phyloP scores from a whole-genome alignment of 352 stramenopile genomes.

The Pythium sp. region DNA sequence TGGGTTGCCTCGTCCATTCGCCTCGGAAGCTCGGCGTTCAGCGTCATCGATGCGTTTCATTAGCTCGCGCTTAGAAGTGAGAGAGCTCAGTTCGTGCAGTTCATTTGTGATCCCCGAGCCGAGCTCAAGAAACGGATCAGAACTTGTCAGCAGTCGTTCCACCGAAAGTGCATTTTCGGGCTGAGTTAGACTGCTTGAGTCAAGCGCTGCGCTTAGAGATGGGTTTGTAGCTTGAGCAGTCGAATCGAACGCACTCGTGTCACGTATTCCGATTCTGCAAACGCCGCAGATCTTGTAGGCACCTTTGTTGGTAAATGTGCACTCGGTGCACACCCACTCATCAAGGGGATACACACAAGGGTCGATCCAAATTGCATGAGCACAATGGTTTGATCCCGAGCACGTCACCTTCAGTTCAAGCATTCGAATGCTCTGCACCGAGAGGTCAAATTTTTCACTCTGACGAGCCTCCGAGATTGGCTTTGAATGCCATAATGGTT shows the following conservation, averaged over 20 bases:
- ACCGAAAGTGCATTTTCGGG: not conserved
- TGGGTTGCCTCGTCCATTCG: not conserved
- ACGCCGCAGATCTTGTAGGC: slow-evolving; percentile 40
- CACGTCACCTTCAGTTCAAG: slow-evolving; percentile 71
- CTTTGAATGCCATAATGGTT: slow-evolving; percentile 76
- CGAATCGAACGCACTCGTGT: slow-evolving; percentile 6
- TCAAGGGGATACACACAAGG: slow-evolving; percentile 61
- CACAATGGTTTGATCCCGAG: slow-evolving; percentile 71
- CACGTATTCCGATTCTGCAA: slow-evolving; percentile 36
- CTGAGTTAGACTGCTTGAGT: not conserved
- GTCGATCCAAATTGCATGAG: slow-evolving; percentile 80
- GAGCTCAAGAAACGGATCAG: slow-evolving; percentile 20
- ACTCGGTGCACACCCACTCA: slow-evolving; percentile 70
- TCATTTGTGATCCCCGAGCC: slow-evolving; percentile 21
- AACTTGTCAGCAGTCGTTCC: slow-evolving; percentile 1
- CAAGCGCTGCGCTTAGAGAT: not conserved
- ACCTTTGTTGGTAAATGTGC: slow-evolving; percentile 73
- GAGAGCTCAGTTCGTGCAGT: slow-evolving; percentile 13
- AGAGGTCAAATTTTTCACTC: slow-evolving; percentile 57
- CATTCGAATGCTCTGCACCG: slow-evolving; percentile 64
- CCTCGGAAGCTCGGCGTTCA: not conserved
- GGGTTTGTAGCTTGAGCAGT: not conserved
- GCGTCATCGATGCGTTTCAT: not conserved
- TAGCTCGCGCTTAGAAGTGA: slow-evolving; percentile 10
- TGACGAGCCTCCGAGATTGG: slow-evolving; percentile 32